Conservation (phyloP, 306 rosid species). For the Hippophae gyantsensis region DNA sequence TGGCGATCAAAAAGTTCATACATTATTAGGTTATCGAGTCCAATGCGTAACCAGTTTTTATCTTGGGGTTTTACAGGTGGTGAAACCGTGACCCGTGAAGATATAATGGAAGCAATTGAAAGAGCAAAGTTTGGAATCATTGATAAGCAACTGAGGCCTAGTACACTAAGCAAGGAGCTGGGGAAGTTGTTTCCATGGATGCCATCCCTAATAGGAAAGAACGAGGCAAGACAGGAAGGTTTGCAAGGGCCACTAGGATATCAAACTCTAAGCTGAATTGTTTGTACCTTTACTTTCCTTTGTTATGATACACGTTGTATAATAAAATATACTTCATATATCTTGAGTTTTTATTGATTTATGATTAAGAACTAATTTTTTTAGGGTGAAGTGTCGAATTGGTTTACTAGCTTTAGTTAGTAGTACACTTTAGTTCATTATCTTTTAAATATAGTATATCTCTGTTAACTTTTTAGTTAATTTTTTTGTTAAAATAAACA, state of each 20-base stretch:
- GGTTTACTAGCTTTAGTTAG: not conserved
- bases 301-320: conserved; percentile 2
- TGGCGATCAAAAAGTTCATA: too few species aligned
- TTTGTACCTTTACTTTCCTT: not conserved
- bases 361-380: not conserved
- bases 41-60: too few species aligned
- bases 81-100: too few species aligned
- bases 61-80: too few species aligned
- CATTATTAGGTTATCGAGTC: too few species aligned
- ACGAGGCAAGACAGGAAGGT: conserved; percentile 38
- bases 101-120: too few species aligned
- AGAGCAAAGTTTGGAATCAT: too few species aligned
- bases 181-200: conserved; percentile 88
- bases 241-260: conserved; percentile 71
- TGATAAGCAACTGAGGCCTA: conserved; percentile 22
- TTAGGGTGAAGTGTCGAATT: not conserved
- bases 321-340: not conserved
- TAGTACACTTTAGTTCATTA: too few species aligned
- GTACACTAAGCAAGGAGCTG: conserved; percentile 62
- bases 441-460: too few species aligned
- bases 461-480: too few species aligned
- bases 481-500: too few species aligned
- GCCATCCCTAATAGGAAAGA: conserved; percentile 69
- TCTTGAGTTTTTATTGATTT: not conserved
- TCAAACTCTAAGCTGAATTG: conserved; percentile 58